These are phyloP conservation scores for Amylocarpus encephaloides DNA, from an alignment of 2,329 filamentous ascomycete genomes.

Conservation along the genomic window DNA sequence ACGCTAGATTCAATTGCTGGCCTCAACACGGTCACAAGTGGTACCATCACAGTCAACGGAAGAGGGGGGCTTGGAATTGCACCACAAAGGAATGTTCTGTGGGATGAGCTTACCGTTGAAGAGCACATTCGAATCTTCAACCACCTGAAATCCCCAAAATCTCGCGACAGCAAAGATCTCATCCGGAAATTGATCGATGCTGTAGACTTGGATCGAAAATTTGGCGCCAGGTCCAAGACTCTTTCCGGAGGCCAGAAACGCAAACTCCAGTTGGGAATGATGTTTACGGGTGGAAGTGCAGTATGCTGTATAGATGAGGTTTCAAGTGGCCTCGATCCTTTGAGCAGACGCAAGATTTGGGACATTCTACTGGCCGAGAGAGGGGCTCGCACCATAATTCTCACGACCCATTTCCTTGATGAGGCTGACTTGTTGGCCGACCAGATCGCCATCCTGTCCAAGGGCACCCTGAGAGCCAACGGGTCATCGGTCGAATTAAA, in stretches of 20 bases:
- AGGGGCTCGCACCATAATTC: conserved; percentile 71
- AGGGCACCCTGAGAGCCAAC: conserved; percentile 72
- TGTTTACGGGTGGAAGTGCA: conserved; percentile 83
- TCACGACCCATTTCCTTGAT: conserved; percentile 91
- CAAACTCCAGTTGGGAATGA: conserved; percentile 89
- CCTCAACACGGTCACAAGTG: conserved; percentile 68
- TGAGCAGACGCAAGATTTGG: conserved; percentile 87
- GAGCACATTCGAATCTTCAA: conserved; percentile 86
- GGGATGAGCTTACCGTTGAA: conserved; percentile 79
- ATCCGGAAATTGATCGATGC: conserved; percentile 58
- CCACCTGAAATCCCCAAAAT: conserved; percentile 61
- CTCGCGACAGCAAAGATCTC: conserved; percentile 49
- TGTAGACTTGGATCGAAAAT: conserved; percentile 71
- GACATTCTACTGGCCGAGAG: conserved; percentile 84
- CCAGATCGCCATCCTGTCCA: conserved; percentile 81
- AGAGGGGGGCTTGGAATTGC: conserved; percentile 78
- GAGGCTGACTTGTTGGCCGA: conserved; percentile 88
- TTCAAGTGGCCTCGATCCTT: conserved; percentile 78
- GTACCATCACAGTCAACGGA: conserved; percentile 70
- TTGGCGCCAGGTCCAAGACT: conserved; percentile 64
- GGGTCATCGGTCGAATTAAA: conserved; percentile 85
- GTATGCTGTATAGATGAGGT: conserved; percentile 92
- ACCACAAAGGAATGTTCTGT: conserved; percentile 90
- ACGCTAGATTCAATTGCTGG: conserved; percentile 85
- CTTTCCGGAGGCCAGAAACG: conserved; percentile 88